Conservation (phyloP, 345 rosid species). For the Brassica nigra region DNA sequence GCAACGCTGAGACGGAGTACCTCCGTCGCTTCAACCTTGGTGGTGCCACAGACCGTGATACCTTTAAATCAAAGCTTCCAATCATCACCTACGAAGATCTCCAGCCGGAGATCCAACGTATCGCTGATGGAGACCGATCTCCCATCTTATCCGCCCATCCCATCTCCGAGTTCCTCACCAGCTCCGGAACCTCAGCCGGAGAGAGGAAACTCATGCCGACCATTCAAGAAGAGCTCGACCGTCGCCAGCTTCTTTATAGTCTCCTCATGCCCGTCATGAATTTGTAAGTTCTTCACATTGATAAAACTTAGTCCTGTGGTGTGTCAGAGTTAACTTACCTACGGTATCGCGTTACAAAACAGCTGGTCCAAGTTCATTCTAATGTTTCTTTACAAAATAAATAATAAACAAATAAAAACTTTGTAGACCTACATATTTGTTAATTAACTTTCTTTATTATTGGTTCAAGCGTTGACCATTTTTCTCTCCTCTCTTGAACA, state of each 20-base stretch:
- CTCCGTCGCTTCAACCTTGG: slow-evolving; percentile 54
- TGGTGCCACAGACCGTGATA: slow-evolving; percentile 65
- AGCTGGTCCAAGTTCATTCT: neutral
- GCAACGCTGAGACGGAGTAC: slow-evolving; percentile 73
- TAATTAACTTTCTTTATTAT: neutral
- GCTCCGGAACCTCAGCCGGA: slow-evolving; percentile 98
- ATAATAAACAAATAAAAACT: neutral
- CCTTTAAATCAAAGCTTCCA: slow-evolving; percentile 72
- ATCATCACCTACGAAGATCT: slow-evolving; percentile 85
- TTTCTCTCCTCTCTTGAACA: slow-evolving; percentile 28
- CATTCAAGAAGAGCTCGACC: slow-evolving; percentile 83
- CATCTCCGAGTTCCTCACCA: slow-evolving; percentile 96
- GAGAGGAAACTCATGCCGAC: slow-evolving; percentile 98
- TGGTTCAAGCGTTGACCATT: slow-evolving; percentile 29
- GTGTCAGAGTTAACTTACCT: neutral
- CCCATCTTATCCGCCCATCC: slow-evolving; percentile 83
- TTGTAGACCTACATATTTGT: neutral
- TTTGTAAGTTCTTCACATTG: slow-evolving; percentile 55
- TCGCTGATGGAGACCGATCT: slow-evolving; percentile 90
- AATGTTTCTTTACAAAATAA: neutral
- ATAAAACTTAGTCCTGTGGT: neutral
- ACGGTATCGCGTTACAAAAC: neutral
- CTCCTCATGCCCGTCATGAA: slow-evolving; percentile 98
- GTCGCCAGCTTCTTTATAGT: slow-evolving; percentile 86
- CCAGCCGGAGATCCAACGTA: slow-evolving; percentile 86